phyloP scores from a whole-genome alignment of 2,329 filamentous ascomycete species.

The Penicillium italicum region DNA sequence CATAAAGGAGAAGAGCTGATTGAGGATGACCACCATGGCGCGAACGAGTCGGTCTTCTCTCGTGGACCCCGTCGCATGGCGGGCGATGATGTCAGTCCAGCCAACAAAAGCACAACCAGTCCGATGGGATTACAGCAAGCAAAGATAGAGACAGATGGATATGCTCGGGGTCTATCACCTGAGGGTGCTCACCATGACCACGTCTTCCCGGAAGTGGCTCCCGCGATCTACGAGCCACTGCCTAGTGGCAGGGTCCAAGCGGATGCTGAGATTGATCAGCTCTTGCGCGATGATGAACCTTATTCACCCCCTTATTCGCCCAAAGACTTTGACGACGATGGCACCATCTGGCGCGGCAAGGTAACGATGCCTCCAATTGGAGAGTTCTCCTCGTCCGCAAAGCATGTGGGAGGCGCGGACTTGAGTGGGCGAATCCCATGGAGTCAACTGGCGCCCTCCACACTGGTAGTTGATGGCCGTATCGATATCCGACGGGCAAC shows the following conservation, averaged over 20 bases:
- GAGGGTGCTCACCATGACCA: conserved; percentile 45
- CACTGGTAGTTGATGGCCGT: conserved; percentile 60
- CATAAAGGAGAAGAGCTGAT: conserved; percentile 94
- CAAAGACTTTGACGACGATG: conserved; percentile 66
- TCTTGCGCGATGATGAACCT: conserved; percentile 77
- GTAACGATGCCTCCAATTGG: conserved; percentile 74
- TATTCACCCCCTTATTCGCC: conserved; percentile 82
- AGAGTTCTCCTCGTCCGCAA: conserved; percentile 71
- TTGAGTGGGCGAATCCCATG: conserved; percentile 65
- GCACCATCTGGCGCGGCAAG: conserved; percentile 73
- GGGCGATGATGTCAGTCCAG: conserved; percentile 30
- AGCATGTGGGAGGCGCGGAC: conserved; percentile 80
- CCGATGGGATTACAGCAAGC: conserved; percentile 23
- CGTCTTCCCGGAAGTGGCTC: conserved; percentile 43
- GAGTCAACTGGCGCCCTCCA: conserved; percentile 69
- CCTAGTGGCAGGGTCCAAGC: conserved; percentile 53
- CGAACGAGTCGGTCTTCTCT: conserved; percentile 49
- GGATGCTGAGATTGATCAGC: conserved; percentile 84
- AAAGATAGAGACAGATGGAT: conserved; percentile 49
- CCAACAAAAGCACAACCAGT: conserved; percentile 27
- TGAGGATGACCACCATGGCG: conserved; percentile 62
- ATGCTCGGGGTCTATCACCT: conserved; percentile 71
- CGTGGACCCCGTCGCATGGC: conserved; percentile 45
- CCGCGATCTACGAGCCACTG: conserved; percentile 37
- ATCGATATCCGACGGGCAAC: conserved; percentile 80